phyloP scores from a whole-genome alignment of 805 yeast species.

The Ogataea sp. region DNA sequence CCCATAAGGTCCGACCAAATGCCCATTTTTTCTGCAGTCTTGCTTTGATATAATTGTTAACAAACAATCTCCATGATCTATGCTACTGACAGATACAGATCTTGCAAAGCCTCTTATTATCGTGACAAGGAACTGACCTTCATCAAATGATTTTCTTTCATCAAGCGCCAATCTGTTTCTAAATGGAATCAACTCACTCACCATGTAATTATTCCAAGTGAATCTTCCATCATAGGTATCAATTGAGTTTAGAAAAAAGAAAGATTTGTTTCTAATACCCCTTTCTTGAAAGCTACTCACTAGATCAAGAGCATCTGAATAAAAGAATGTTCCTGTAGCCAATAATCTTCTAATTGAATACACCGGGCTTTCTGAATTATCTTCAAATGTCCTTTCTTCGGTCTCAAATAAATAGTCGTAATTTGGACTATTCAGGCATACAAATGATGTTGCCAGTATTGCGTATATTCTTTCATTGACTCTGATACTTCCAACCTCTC shows the following conservation, averaged over 20 bases:
- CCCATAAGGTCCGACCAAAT: slow-evolving; percentile 47
- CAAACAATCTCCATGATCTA: slow-evolving; percentile 27
- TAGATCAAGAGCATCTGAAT: slow-evolving; percentile 39
- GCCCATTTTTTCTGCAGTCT: slow-evolving; percentile 35
- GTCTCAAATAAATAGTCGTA: slow-evolving; percentile 32
- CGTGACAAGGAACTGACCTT: slow-evolving; percentile 37
- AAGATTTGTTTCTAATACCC: slow-evolving; percentile 22
- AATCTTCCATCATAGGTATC: slow-evolving; percentile 37
- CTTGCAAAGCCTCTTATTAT: slow-evolving; percentile 46
- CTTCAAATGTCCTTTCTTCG: slow-evolving; percentile 10
- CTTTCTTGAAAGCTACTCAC: slow-evolving; percentile 37
- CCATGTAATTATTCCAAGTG: slow-evolving; percentile 45
- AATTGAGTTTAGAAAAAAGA: slow-evolving; percentile 19
- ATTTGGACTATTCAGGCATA: slow-evolving; percentile 50
- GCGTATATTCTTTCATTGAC: slow-evolving; percentile 43
- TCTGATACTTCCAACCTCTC: slow-evolving; percentile 52
- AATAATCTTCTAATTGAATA: slow-evolving; percentile 36
- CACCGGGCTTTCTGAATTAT: slow-evolving; percentile 27
- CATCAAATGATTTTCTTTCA: slow-evolving; percentile 36
- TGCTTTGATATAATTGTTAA: slow-evolving; percentile 46
- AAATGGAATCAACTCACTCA: slow-evolving; percentile 36
- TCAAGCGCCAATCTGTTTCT: slow-evolving; percentile 31
- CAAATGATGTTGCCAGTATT: slow-evolving; percentile 55
- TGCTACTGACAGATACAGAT: slow-evolving; percentile 17
- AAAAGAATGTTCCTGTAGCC: slow-evolving; percentile 40